Conservation (phyloP, 306 rosid species). For the Trichosanthes cucumerina region DNA sequence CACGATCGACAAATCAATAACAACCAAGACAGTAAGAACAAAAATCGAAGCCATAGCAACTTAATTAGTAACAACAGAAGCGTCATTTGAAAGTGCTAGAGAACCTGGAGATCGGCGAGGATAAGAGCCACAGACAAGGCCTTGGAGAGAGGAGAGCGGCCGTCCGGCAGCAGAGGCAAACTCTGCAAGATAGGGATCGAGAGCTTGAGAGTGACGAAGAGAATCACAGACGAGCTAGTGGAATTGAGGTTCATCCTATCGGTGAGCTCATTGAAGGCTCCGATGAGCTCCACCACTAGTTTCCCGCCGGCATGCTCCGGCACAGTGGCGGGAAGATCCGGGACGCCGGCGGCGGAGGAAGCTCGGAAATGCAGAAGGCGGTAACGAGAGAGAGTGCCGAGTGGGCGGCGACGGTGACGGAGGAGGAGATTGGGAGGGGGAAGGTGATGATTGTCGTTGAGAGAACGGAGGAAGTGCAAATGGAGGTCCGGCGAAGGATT, state of each 20-base stretch:
- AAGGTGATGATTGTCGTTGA: neutral
- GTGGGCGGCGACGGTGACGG: neutral
- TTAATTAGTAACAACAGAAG: neutral
- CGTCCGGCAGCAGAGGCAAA: conserved; percentile 51
- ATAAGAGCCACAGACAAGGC: conserved; percentile 65
- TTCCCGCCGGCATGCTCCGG: conserved; percentile 59
- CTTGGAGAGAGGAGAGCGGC: conserved; percentile 71
- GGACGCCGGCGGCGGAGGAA: neutral
- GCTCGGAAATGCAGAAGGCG: conserved; percentile 2
- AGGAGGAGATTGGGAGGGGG: neutral
- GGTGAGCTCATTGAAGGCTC: conserved; percentile 70
- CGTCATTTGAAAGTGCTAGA: neutral
- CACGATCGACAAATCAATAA: neutral
- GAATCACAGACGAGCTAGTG: conserved; percentile 44
- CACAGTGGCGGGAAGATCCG: neutral
- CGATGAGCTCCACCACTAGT: conserved; percentile 85
- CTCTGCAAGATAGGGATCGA: conserved; percentile 59
- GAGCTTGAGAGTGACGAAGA: conserved; percentile 70
- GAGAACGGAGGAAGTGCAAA: neutral
- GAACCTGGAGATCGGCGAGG: conserved; percentile 75
- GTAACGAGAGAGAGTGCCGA: neutral
- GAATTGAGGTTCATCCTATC: conserved; percentile 57
- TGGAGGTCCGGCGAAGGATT: conserved; percentile 6
- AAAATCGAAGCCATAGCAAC: neutral
- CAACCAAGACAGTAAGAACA: neutral